Base-by-base conservation (phyloP, 208 protist species). In the Herpetomonas tarakana region DNA sequence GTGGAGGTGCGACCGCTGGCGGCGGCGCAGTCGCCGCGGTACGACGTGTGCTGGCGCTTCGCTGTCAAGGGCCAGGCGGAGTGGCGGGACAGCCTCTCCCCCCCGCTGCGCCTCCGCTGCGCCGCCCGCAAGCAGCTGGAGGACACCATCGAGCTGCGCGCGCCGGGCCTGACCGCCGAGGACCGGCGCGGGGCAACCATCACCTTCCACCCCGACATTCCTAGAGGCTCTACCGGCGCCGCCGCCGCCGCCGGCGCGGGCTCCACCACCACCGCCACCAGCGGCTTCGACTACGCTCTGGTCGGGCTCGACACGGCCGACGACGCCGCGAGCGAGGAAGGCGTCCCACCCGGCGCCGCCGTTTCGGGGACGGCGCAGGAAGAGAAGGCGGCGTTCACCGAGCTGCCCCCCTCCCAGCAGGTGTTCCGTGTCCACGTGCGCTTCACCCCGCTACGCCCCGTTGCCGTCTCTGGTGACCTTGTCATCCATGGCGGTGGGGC, bases 391-490 rank as follows among this genome's bases (percentile, higher is more conserved):
- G 63, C 60, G 14, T 22, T 88, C 26, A 65, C 69, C 19, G 56
- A 46, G 38, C 62, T 65, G 19, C 59, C 50, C 50, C 46, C 28
- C 1, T 68, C 56, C 45, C 46, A 58, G 11, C 73, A 86, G 41
- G 76, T 44, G 24, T 72, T 89, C 30, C 68, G 78, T 52, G 68
- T 81, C 0, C 62, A 64, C 26, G 50, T 96, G 28, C 65, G 68
- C 39, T 96, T 96, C 58, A 44, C 62, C 0, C 93, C 93, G 29
- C 71, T 96, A 49, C 84, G 91, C 21, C 81, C 91, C 11, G 76
- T 97, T 46, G 62, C 80, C 38, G 81, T 74, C 6, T 64, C 74
- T 3, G 89, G 78, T 19, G 82, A 94, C 54, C 55, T 97, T 44
- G 59, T 91, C 9, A 29, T 96, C 27, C 62, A 67, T 12, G 73